Conservation (phyloP, 163 green algal species). For the Trebouxia gelatinosa region DNA sequence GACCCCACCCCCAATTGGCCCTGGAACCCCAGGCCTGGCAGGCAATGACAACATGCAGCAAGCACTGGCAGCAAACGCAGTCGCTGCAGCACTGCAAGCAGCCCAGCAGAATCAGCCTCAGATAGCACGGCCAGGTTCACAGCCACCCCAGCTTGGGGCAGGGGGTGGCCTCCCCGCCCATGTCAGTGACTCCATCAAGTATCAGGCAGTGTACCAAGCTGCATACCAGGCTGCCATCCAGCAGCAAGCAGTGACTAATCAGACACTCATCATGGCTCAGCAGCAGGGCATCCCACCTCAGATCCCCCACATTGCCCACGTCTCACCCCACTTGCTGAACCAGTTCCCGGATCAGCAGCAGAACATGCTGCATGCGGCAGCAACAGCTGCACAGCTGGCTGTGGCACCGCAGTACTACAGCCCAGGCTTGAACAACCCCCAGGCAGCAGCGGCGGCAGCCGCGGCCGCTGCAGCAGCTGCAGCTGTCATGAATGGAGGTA, state of each 20-base stretch:
- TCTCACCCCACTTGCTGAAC: constrained; percentile 41
- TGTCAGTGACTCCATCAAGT: constrained; percentile 58
- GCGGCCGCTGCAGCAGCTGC: constrained; percentile 56
- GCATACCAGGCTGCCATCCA: constrained; percentile 84
- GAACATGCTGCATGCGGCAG: constrained; percentile 43
- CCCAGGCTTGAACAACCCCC: constrained; percentile 42
- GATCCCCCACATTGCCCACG: constrained; percentile 30
- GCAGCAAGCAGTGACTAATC: constrained; percentile 58
- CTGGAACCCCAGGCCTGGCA: constrained; percentile 15
- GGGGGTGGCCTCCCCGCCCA: not conserved
- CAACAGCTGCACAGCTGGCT: constrained; percentile 48
- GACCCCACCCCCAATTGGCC: constrained; percentile 32
- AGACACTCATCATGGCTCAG: constrained; percentile 53
- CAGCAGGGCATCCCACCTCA: constrained; percentile 22
- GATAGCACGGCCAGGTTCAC: not conserved
- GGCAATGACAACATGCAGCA: constrained; percentile 27
- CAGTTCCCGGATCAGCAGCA: constrained; percentile 39
- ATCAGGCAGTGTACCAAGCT: constrained; percentile 83
- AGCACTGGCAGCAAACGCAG: constrained; percentile 40
- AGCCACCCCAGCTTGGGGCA: not conserved
- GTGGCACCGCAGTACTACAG: constrained; percentile 40
- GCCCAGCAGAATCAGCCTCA: constrained; percentile 4
- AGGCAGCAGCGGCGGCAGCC: constrained; percentile 60
- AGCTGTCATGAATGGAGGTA: constrained; percentile 35
- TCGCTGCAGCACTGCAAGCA: constrained; percentile 41